phyloP scores from a whole-genome alignment of 768 basidiomycete genomes.

The Termitomyces bulborhizus region DNA sequence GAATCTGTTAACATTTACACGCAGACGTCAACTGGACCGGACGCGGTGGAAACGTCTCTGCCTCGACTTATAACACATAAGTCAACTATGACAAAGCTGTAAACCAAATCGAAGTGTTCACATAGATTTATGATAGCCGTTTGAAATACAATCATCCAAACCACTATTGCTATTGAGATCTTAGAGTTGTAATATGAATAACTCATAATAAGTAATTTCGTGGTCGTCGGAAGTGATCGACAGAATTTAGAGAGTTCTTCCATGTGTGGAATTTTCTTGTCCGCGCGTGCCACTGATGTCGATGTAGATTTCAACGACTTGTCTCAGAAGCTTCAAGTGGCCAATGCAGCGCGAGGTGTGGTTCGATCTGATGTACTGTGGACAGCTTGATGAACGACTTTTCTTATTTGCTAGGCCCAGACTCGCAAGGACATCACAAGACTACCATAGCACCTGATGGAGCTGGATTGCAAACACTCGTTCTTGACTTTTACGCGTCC shows the following conservation, averaged over 20 bases:
- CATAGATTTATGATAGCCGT: conserved; percentile 11
- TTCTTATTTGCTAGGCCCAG: conserved; percentile 48
- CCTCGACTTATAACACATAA: conserved; percentile 72
- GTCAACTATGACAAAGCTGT: conserved; percentile 10
- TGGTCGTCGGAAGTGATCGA: background rate
- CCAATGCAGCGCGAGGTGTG: conserved; percentile 59
- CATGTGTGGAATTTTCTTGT: conserved; percentile 74
- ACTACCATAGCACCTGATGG: conserved; percentile 11
- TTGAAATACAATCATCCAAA: background rate
- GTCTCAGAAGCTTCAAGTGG: conserved; percentile 30
- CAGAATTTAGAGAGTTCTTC: conserved; percentile 12
- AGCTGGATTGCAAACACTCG: conserved; percentile 12
- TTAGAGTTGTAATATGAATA: background rate
- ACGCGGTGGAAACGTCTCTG: conserved; percentile 91
- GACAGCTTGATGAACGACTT: background rate
- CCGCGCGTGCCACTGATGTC: conserved; percentile 20
- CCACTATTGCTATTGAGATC: background rate
- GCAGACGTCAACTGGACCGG: conserved; percentile 98
- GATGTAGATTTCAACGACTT: conserved; percentile 18
- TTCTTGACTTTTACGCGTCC: conserved; percentile 62
- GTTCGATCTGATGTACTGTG: background rate
- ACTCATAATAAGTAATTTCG: background rate
- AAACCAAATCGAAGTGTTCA: background rate
- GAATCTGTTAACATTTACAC: conserved; percentile 1
- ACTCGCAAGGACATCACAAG: conserved; percentile 39